Percentiles rank a stretch among this genome's conserved stretches.
Conservation (phyloP, 2,329 filamentous ascomycete genomes). For the Cryphonectria japonica region DNA sequence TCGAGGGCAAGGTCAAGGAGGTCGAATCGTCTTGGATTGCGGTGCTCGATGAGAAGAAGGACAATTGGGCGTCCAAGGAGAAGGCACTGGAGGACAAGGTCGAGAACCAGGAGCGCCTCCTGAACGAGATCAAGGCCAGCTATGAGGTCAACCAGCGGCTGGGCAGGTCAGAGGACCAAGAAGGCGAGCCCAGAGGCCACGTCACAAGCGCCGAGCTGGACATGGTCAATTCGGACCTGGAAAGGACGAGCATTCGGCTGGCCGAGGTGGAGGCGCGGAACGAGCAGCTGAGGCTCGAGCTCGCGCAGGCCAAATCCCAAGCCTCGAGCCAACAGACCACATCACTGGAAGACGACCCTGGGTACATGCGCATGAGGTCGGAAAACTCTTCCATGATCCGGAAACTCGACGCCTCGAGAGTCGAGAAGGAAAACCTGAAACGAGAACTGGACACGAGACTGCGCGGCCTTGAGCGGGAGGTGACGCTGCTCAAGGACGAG, state of each 20-base stretch:
- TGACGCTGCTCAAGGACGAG: slow-evolving; percentile 74
- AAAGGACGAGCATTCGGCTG: slow-evolving; percentile 82
- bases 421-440: slow-evolving; percentile 82
- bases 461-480: slow-evolving; percentile 79
- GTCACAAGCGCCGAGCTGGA: slow-evolving; percentile 90
- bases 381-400: slow-evolving; percentile 92
- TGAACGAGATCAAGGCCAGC: slow-evolving; percentile 95
- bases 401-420: slow-evolving; percentile 80
- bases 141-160: slow-evolving; percentile 95
- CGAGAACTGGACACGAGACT: slow-evolving; percentile 76
- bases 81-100: slow-evolving; percentile 86
- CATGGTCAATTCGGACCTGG: slow-evolving; percentile 88
- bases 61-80: slow-evolving; percentile 96
- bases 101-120: slow-evolving; percentile 86
- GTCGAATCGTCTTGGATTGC: slow-evolving; percentile 89
- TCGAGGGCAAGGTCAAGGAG: slow-evolving; percentile 83
- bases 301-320: slow-evolving; percentile 85
- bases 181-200: slow-evolving; percentile 59
- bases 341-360: slow-evolving; percentile 84
- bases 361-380: slow-evolving; percentile 83
- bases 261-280: slow-evolving; percentile 93
- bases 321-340: slow-evolving; percentile 62
- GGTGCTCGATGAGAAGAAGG: slow-evolving; percentile 88
- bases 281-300: slow-evolving; percentile 86
- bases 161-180: slow-evolving; percentile 64